Evolutionary conservation across 2,329 filamentous ascomycete species (phyloP).

Genomic region (Sporothrix pallida): DNA sequence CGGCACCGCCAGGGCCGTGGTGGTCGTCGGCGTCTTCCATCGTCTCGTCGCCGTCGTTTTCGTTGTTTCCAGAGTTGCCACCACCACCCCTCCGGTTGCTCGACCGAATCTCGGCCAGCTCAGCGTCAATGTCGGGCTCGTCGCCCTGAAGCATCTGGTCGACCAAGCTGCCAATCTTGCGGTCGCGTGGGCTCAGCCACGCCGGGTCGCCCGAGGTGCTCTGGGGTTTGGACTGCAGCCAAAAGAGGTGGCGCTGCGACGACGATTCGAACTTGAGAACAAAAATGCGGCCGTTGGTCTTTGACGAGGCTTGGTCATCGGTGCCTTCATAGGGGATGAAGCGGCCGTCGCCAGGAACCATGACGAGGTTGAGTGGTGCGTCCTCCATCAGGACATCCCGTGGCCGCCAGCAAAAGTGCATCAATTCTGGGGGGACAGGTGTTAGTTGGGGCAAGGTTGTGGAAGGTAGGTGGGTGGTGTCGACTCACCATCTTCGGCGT

Average conservation of each 20-base stretch:
- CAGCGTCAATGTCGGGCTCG: slow-evolving; percentile 77
- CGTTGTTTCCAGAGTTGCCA: slow-evolving; percentile 41
- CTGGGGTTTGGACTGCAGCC: slow-evolving; percentile 92
- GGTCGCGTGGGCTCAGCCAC: slow-evolving; percentile 84
- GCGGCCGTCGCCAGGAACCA: slow-evolving; percentile 87
- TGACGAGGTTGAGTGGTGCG: slow-evolving; percentile 86
- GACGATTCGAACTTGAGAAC: slow-evolving; percentile 93
- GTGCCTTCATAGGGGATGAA: slow-evolving; percentile 80
- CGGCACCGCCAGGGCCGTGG: slow-evolving; percentile 78
- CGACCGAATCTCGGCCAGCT: slow-evolving; percentile 68
- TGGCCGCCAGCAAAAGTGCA: slow-evolving; percentile 97
- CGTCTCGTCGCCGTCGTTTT: slow-evolving; percentile 66
- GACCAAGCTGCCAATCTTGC: slow-evolving; percentile 86
- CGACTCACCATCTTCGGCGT: slow-evolving; percentile 78
- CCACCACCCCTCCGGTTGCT: slow-evolving; percentile 50
- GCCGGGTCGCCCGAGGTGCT: slow-evolving; percentile 68
- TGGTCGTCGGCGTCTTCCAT: slow-evolving; percentile 78
- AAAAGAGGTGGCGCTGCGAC: slow-evolving; percentile 90
- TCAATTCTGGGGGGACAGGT: slow-evolving; percentile 64
- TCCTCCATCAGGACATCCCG: slow-evolving; percentile 72
- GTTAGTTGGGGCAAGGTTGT: background rate
- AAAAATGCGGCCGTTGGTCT: slow-evolving; percentile 88
- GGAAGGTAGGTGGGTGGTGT: background rate
- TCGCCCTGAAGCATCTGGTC: slow-evolving; percentile 85
- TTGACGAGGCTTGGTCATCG: slow-evolving; percentile 61